Evolutionary conservation across 2,329 filamentous ascomycete genomes (phyloP), one percentile per base, ranked within the genome.

Genomic region (Paraconiothyrium sp.): DNA sequence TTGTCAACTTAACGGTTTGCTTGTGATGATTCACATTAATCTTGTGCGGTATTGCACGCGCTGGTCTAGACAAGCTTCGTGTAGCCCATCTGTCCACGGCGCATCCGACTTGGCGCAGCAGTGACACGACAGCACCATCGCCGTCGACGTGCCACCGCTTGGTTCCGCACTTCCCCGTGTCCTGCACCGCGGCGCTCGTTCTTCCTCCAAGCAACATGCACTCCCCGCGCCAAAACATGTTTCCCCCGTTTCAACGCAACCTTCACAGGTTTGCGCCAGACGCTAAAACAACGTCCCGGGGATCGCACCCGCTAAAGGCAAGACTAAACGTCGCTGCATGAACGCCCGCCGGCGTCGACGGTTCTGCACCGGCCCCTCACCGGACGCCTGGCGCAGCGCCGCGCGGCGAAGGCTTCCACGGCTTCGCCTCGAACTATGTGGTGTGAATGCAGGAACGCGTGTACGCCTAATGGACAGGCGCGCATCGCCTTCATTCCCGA

Each of bases 251-350:
- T n/a, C n/a, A 51, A 20, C 20, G 20, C 20, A 20, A 20, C 20
- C 1, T 20, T 51, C 48, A 34, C 39, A 52, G 41, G 20, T 24
- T 52, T 11, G n/a, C 49, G 34, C 49, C 20, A 39, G 49, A 39
- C 49, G 49, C 49, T 52, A 52, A 41, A 39, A 52, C 49, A 52
- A 51, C 14, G 47, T 30, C 14, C 47, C 47, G 47, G 27, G n/a
- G 14, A 34, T 8, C 27, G n/a, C 30, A 14, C 30, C 27, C 27
- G 30, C 16, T 22, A 35, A 35, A 50, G 16, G 47, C 30, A 34
- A 9, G 47, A 50, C 27, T n/a, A 50, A 50, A 50, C 30, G 48
- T n/a, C 14, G 6, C 30, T 35, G 48, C 48, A 35, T 50, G 30
- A 50, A 50, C 48, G 43, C 43, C 20, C 43, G n/a, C 43, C 20